Conservation (phyloP, 768 basidiomycete species). For the Lanmaoa pseudosensibilis region DNA sequence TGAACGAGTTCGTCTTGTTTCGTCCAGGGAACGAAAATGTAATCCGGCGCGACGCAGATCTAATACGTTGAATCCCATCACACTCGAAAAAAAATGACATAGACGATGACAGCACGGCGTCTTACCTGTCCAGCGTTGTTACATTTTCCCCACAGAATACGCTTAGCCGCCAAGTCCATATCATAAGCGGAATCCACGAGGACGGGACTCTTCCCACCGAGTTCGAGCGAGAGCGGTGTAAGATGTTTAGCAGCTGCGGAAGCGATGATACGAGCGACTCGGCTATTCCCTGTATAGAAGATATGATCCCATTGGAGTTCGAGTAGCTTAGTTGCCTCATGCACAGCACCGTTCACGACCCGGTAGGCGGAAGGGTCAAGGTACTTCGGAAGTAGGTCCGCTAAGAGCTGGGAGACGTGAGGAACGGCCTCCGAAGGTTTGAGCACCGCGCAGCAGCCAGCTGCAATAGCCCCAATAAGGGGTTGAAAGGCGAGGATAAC, state of each 20-base stretch:
- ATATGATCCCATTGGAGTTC: conserved; percentile 36
- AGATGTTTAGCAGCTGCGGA: conserved; percentile 30
- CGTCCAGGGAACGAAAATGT: conserved; percentile 41
- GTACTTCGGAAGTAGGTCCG: conserved; percentile 55
- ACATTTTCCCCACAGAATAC: conserved; percentile 67
- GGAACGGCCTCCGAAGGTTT: conserved; percentile 65
- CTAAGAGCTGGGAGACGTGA: conserved; percentile 48
- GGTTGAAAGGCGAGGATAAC: conserved; percentile 55
- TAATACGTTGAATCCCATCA: conserved; percentile 6
- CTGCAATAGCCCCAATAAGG: conserved; percentile 68
- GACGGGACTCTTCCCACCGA: conserved; percentile 46
- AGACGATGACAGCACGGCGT: neutral
- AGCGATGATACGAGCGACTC: conserved; percentile 25
- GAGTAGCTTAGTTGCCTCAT: conserved; percentile 38
- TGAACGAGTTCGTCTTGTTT: conserved; percentile 48
- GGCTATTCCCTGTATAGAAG: conserved; percentile 39
- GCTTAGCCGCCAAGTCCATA: conserved; percentile 55
- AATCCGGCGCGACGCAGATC: conserved; percentile 47
- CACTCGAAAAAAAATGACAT: neutral
- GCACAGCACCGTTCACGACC: conserved; percentile 50
- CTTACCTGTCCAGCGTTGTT: conserved; percentile 64
- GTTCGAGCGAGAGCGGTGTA: conserved; percentile 36
- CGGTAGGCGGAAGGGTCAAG: conserved; percentile 50
- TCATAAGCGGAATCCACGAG: conserved; percentile 44
- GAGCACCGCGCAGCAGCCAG: conserved; percentile 66